Evolutionary conservation across 129 eudicot species (phyloP).

Genomic region (Pulicaria dysenterica): DNA sequence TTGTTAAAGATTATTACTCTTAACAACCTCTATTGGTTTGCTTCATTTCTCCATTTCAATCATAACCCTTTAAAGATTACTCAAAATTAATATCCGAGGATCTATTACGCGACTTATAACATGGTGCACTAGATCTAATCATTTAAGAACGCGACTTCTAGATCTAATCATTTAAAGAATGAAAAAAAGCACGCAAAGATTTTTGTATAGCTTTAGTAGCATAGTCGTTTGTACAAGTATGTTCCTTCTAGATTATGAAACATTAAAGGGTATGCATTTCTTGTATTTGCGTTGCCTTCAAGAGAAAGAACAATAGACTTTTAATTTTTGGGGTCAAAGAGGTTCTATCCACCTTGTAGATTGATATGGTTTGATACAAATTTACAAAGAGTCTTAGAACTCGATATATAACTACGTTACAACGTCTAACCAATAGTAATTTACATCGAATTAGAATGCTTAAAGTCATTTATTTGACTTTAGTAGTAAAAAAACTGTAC

Average conservation of each 20-base stretch:
- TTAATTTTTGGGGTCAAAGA: constrained; percentile 14
- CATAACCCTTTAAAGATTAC: background rate
- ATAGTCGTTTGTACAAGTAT: too few relatives aligned
- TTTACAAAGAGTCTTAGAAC: constrained; percentile 20
- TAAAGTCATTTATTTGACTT: background rate
- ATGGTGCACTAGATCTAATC: too few relatives aligned
- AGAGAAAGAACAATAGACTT: background rate
- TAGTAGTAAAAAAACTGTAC: too few relatives aligned
- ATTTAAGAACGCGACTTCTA: too few relatives aligned
- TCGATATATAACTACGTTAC: constrained; percentile 22
- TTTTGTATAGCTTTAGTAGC: too few relatives aligned
- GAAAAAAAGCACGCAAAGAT: too few relatives aligned
- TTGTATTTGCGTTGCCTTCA: background rate
- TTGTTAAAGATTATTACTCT: constrained; percentile 4
- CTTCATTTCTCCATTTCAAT: constrained; percentile 5
- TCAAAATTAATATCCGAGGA: background rate
- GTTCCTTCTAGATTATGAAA: background rate
- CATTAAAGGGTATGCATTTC: background rate
- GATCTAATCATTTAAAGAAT: too few relatives aligned
- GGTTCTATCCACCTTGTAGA: background rate
- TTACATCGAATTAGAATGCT: constrained; percentile 28
- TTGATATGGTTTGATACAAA: constrained; percentile 4
- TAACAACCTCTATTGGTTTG: background rate
- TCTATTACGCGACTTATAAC: too few relatives aligned
- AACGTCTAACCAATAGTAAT: constrained; percentile 13